Evolutionary conservation across 2,329 filamentous ascomycete species (phyloP), one percentile per base, ranked within the genome.

Genomic region (Lachnellula occidentalis): DNA sequence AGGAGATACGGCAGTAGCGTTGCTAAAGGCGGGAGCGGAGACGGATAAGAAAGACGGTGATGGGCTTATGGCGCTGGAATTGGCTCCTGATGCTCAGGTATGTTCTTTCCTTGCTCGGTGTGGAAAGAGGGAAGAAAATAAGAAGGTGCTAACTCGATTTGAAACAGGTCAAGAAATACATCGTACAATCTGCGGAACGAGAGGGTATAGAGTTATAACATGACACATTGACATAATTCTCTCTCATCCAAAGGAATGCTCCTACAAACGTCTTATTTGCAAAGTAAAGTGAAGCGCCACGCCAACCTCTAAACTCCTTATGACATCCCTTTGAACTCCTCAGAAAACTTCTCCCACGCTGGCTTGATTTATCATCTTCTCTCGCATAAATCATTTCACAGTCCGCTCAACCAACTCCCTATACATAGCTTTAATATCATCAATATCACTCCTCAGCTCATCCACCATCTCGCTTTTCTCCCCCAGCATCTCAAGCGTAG

Each of bases 391-490:
- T 43, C 57, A 88, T 72, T 83, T 87, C 67, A 91, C 83, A 55
- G 90, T 92, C 67, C 86, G 83, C 73, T 95, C 89, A 48, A 95
- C 88, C 70, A 99, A 73, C 69, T 97, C 92, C 61, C 90, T 83
- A 75, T 97, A 97, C 80, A 99, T 96, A 67, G 86, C 87, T 77
- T 99, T 99, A 70, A 99, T 79, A 76, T 99, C 94, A 61, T 85
- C 78, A 51, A 99, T 88, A 76, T 97, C 94, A 12, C 88, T 86
- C 70, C 80, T 84, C 62, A 99, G 75, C 76, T 99, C 94, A 67
- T 96, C 91, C 2, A 96, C 92, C 67, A 87, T 76, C 76, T 99
- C 94, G 71, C 90, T 96, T 81, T 96, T 96, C 80, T 99, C 94
- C 1, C 94, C 94, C 54, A 99, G 74, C 83, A 97, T 86, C 74